Evolutionary conservation across 2,329 filamentous ascomycete species (phyloP).

Genomic region (Talaromyces atroroseus): DNA sequence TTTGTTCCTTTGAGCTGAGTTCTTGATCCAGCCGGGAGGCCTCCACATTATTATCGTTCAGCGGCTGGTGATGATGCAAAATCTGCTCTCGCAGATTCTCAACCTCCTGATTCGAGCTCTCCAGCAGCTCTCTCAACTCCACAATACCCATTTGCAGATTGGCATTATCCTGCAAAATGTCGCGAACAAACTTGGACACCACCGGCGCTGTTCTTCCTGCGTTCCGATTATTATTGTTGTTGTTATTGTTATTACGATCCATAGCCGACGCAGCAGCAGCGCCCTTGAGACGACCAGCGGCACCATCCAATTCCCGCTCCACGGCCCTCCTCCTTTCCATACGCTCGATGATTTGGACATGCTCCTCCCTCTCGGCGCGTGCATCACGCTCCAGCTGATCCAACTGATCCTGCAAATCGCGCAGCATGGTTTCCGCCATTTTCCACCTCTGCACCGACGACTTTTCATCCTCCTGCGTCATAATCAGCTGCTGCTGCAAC

Average conservation of each 20-base stretch:
- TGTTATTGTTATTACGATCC: no score
- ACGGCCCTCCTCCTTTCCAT: slow-evolving; percentile 80
- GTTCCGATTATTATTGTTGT: no score
- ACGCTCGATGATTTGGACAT: slow-evolving; percentile 71
- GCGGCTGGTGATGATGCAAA: slow-evolving; percentile 62
- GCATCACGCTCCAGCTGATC: slow-evolving; percentile 84
- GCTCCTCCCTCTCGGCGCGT: slow-evolving; percentile 70
- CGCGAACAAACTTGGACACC: slow-evolving; percentile 93
- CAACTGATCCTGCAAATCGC: slow-evolving; percentile 76
- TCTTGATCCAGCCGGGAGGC: slow-evolving; percentile 64
- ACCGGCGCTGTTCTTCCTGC: slow-evolving; percentile 49
- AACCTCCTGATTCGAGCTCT: slow-evolving; percentile 90
- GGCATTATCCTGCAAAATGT: slow-evolving; percentile 91
- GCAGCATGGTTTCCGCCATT: slow-evolving; percentile 73
- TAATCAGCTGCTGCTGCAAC: slow-evolving; percentile 62
- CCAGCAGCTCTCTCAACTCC: slow-evolving; percentile 83
- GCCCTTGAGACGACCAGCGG: slow-evolving; percentile 73
- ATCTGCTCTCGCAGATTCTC: slow-evolving; percentile 79
- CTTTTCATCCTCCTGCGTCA: slow-evolving; percentile 68
- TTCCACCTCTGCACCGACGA: slow-evolving; percentile 78
- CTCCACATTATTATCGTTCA: slow-evolving; percentile 23
- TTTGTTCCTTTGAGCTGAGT: slow-evolving; percentile 53
- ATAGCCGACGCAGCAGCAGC: slow-evolving; percentile 67
- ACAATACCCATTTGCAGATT: slow-evolving; percentile 87
- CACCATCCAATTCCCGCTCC: slow-evolving; percentile 73